These are phyloP conservation scores for Leucocoprinus sp. DNA, from an alignment of 768 basidiomycete genomes.

Conservation along the genomic window DNA sequence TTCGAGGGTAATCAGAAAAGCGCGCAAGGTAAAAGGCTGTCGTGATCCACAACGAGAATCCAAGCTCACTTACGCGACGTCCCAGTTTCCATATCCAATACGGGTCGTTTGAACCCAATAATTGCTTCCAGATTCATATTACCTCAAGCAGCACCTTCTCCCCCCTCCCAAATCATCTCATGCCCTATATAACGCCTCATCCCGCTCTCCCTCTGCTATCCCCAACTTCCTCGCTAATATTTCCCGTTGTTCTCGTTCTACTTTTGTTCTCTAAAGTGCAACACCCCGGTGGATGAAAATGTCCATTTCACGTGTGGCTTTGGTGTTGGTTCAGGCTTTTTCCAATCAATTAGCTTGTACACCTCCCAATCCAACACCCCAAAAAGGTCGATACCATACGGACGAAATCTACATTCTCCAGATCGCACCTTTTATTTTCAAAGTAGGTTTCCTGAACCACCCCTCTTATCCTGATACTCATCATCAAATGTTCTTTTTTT, in stretches of 20 bases:
- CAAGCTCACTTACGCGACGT: conserved; percentile 1
- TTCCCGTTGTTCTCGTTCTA: too few species aligned
- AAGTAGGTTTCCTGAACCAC: conserved; percentile 23
- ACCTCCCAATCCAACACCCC: conserved; percentile 47
- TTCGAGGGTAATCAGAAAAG: conserved; percentile 9
- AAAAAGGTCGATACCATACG: conserved; percentile 44
- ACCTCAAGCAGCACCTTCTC: conserved; percentile 1
- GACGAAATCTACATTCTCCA: conserved; percentile 43
- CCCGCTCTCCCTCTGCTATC: neutral
- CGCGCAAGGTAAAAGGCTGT: conserved; percentile 13
- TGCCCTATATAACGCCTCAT: conserved; percentile 12
- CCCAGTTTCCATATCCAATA: conserved; percentile 9
- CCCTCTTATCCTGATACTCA: too few species aligned
- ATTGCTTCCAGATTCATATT: neutral
- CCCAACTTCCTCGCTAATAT: conserved; percentile 4
- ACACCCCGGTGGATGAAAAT: conserved; percentile 21
- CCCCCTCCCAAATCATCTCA: neutral
- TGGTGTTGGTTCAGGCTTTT: conserved; percentile 41
- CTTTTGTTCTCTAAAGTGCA: neutral
- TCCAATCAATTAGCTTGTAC: conserved; percentile 45
- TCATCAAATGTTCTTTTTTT: too few species aligned
- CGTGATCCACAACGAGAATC: conserved; percentile 19
- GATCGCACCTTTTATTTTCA: conserved; percentile 49
- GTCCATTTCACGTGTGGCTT: conserved; percentile 38
- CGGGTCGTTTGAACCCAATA: neutral